phyloP scores from a whole-genome alignment of 257 asterid species.

The Solanum boliviense region DNA sequence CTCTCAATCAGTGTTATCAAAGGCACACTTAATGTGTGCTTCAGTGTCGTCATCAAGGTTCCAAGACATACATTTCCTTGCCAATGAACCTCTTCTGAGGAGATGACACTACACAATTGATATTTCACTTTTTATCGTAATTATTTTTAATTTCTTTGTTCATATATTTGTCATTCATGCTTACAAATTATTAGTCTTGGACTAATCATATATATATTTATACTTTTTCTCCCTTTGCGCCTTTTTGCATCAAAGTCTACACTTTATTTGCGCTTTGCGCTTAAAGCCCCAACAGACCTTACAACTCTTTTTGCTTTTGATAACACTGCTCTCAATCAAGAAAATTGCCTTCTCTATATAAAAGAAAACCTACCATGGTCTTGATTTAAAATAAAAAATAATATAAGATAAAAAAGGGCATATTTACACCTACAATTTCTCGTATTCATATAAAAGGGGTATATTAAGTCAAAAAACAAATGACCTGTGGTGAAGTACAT shows the following conservation, averaged over 20 bases:
- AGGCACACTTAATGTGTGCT: background rate
- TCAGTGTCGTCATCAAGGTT: background rate
- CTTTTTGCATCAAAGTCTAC: background rate
- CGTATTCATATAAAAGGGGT: background rate
- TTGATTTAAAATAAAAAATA: background rate
- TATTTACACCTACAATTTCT: background rate
- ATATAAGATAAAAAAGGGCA: background rate
- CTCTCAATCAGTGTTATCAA: background rate
- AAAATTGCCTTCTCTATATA: background rate
- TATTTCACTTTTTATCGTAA: background rate
- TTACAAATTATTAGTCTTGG: background rate
- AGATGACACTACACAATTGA: background rate
- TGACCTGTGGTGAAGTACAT: background rate
- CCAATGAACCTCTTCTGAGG: background rate
- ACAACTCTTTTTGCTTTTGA: background rate
- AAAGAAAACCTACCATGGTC: background rate
- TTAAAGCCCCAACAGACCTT: background rate
- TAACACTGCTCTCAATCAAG: background rate
- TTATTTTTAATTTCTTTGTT: background rate
- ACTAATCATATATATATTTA: background rate
- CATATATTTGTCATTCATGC: background rate
- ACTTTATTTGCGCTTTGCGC: background rate
- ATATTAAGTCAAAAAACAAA: background rate
- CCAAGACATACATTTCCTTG: background rate
- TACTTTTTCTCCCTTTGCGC: background rate